Evolutionary conservation across 2,329 filamentous ascomycete species (phyloP).

Genomic region (Neocatenulostroma microsporum): DNA sequence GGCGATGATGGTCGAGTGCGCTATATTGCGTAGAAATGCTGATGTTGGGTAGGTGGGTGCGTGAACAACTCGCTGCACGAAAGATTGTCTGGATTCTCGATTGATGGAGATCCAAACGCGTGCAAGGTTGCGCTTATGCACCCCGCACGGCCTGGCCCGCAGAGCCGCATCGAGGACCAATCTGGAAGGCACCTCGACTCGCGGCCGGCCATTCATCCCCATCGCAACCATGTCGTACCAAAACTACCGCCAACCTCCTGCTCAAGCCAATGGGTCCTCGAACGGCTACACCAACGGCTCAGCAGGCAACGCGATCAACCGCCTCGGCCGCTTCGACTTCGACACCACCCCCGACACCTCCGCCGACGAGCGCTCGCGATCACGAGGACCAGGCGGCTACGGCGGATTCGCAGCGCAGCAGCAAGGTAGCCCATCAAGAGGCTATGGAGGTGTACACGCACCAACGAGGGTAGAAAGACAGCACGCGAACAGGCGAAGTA

Average conservation of each 20-base stretch:
- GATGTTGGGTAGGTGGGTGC: too few species aligned
- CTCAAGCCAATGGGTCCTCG: constrained; percentile 4
- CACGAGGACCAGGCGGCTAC: constrained; percentile 34
- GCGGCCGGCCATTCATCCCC: background rate
- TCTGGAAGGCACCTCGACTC: too few species aligned
- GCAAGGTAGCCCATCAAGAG: constrained; percentile 10
- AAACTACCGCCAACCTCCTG: too few species aligned
- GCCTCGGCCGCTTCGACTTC: constrained; percentile 29
- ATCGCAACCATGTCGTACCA: background rate
- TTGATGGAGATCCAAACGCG: background rate
- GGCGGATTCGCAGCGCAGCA: constrained; percentile 26
- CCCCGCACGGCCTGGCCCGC: constrained; percentile 5
- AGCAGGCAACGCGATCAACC: constrained; percentile 28
- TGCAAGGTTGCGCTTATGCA: background rate
- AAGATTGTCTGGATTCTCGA: too few species aligned
- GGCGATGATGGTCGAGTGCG: too few species aligned
- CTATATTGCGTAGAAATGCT: too few species aligned
- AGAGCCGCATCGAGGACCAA: constrained; percentile 11
- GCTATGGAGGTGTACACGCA: too few species aligned
- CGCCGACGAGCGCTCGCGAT: constrained; percentile 29
- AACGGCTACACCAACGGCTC: constrained; percentile 20
- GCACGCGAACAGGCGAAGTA: constrained; percentile 35
- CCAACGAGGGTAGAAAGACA: constrained; percentile 37
- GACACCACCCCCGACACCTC: constrained; percentile 30
- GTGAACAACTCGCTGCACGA: too few species aligned